Evolutionary conservation across 2,329 filamentous ascomycete species (phyloP), one percentile per base, ranked within the genome.

Genomic region (Xylaria sp.): DNA sequence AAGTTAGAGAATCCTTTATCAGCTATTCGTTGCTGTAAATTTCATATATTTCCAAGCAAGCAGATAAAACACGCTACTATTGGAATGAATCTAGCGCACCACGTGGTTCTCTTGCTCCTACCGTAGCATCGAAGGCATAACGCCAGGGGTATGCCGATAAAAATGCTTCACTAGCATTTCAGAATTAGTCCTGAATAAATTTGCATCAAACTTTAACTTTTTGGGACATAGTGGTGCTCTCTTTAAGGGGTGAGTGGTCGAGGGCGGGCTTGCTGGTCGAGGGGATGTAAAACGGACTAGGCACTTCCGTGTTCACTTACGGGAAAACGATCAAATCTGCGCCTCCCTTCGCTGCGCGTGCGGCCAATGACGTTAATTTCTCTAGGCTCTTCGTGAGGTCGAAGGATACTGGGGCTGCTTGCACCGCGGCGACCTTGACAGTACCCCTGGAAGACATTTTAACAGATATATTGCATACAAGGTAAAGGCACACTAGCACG

Each of bases 61-160:
- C 13, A 23, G 10, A 23, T 19, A n/a, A 33, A n/a, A 15, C 17
- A 5, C 15, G 15, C 19, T 15, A 3, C 4, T n/a, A n/a, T 23
- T 27, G 23, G 54, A 46, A 54, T 58, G 19, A 44, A 44, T 4
- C 25, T 9, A 25, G 11, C 54, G 17, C n/a, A 77, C 77, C 77
- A 67, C 76, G 72, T 5, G 72, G 73, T 62, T 79, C 77, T 23
- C 77, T 71, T 4, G 74, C 71, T 31, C 77, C 77, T 64, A 79
- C 73, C 3, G 77, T 79, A n/a, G 74, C 70, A 70, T 79, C 77
- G 58, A 79, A 79, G 11, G 75, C 72, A 64, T 79, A 79, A 29
- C 77, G 66, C 77, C 77, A 79, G 19, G 77, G 77, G 58, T 79
- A 79, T 13, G 77, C 77, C 9, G 77, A 78, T 23, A 79, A 65